Base-by-base conservation (phyloP, 257 asterid species). In the Euphrasia confusa region DNA sequence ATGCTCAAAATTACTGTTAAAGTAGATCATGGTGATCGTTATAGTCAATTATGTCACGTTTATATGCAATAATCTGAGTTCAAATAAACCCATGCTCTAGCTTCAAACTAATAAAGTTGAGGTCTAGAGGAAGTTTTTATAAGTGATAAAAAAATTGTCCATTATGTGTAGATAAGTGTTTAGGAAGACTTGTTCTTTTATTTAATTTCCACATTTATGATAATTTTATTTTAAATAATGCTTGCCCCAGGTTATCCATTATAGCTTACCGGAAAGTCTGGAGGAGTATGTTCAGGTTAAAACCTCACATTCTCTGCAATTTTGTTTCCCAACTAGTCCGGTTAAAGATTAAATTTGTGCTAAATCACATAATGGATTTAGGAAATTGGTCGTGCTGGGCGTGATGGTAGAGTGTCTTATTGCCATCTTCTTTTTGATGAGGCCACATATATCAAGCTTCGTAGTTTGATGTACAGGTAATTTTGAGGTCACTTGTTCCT, bases 341-440 rank as follows among this genome's bases (percentile, higher is more conserved):
- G 45, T 65, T 24, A 45, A 18, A 15, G 45, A 13, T 65, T 40
- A 37, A 14, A 35, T 14, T 24, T 39, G 45, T 33, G 59, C 70
- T 76, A 44, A 72, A 60, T 67, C 11, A 13, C 50, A 54, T 71
- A 48, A 72, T 57, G 13, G 13, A 42, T 74, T 77, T 68, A 92
- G 97, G 99, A 89, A 83, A 89, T 87, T 65, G 99, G 99, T n/a
- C 99, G 99, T 76, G 96, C 99, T 64, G 97, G 99, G 53, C 99
- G 99, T 74, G 96, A 92, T 77, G 99, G 99, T 66, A 89, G 88
- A 78, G 50, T 76, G 58, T 76, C 99, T 72, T 82, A 81, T 73
- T 92, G 99, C 68, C 96, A 89, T 81, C 91, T 89, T 57, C 81
- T 92, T 75, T 89, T 84, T 28, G 97, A 92, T 59, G 93, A 89